phyloP scores from a whole-genome alignment of 768 basidiomycete species.

The Clathrus columnatus region DNA sequence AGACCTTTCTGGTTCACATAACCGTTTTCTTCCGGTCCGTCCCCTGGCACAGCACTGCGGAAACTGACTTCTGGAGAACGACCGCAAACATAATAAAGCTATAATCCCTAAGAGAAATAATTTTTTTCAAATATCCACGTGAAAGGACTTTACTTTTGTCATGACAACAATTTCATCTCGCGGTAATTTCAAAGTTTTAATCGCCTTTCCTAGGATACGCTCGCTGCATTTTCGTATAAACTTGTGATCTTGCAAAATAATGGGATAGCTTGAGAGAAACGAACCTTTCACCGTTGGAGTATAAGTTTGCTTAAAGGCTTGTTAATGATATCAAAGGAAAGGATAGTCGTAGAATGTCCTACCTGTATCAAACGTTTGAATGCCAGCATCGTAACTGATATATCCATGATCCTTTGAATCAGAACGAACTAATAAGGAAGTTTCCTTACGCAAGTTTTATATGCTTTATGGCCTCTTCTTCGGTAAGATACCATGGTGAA shows the following conservation, averaged over 20 bases:
- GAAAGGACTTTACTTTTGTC: conserved; percentile 31
- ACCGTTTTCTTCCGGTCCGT: conserved; percentile 26
- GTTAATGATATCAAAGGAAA: background rate
- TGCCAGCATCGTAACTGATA: conserved; percentile 52
- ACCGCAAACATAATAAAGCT: conserved; percentile 1
- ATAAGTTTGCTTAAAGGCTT: conserved; percentile 3
- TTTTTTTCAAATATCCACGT: background rate
- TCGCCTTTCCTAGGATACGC: conserved; percentile 35
- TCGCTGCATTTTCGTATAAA: conserved; percentile 19
- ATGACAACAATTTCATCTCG: conserved; percentile 37
- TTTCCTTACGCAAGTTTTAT: conserved; percentile 25
- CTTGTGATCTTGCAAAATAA: background rate
- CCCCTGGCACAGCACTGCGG: background rate
- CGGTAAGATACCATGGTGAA: conserved; percentile 27
- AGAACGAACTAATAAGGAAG: background rate
- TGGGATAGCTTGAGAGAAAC: background rate
- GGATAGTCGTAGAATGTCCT: background rate
- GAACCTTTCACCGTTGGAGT: background rate
- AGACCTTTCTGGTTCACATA: conserved; percentile 42
- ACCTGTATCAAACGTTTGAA: conserved; percentile 53
- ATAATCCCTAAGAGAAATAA: background rate
- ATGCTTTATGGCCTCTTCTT: conserved; percentile 29
- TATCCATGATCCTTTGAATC: no score
- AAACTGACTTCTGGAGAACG: background rate
- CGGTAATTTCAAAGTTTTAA: conserved; percentile 34